Percentiles rank a stretch among this genome's conserved stretches.
phyloP scores from a whole-genome alignment of 805 yeast genomes.

The Blastobotrys attinorum region DNA sequence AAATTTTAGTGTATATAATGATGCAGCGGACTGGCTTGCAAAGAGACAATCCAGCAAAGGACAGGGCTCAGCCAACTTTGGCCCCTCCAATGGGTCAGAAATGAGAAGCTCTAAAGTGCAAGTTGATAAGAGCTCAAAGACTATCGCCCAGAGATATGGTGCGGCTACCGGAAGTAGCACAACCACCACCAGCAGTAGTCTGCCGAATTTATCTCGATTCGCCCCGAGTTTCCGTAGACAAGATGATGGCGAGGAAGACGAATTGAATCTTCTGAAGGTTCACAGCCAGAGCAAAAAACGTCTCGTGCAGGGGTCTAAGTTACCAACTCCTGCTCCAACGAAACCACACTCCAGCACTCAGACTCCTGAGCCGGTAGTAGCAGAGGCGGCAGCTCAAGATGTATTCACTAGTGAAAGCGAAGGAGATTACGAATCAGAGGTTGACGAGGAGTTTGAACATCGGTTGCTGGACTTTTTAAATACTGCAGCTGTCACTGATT shows the following conservation, averaged over 20 bases:
- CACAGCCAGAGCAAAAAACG: not conserved
- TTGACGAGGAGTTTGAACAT: slow-evolving; percentile 43
- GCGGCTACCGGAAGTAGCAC: no score
- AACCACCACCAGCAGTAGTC: not conserved
- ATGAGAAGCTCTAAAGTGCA: slow-evolving; percentile 3
- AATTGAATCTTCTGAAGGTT: not conserved
- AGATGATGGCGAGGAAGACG: slow-evolving; percentile 1
- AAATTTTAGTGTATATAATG: not conserved
- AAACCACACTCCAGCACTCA: no score
- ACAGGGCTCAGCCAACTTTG: not conserved
- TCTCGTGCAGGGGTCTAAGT: not conserved
- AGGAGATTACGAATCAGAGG: slow-evolving; percentile 40
- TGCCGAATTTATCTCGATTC: not conserved
- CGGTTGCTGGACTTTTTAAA: slow-evolving; percentile 73
- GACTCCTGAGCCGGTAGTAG: no score
- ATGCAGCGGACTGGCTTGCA: not conserved
- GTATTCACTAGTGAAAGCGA: slow-evolving; percentile 34
- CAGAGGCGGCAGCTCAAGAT: slow-evolving; percentile 9
- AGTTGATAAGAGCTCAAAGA: slow-evolving; percentile 2
- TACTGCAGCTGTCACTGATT: slow-evolving; percentile 62
- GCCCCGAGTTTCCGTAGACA: not conserved
- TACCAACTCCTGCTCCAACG: not conserved
- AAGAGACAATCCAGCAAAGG: not conserved
- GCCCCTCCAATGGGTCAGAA: not conserved
- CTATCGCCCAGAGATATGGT: not conserved